Conservation (phyloP, 2,329 filamentous ascomycete species). For the Monosporascus ibericus region DNA sequence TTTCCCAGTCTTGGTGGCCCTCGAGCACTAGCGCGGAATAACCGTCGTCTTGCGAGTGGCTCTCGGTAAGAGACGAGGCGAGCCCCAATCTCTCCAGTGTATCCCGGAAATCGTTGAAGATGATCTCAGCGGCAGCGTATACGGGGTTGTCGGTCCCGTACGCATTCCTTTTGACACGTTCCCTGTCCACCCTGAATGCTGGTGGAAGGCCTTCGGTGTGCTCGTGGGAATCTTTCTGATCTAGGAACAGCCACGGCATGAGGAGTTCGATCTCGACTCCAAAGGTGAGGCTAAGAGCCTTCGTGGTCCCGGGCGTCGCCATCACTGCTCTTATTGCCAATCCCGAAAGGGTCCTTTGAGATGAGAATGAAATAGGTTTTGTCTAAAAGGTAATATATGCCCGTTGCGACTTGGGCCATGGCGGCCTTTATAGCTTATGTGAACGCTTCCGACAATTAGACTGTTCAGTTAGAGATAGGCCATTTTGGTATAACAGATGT, state of each 20-base stretch:
- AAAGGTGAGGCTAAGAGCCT: conserved; percentile 5
- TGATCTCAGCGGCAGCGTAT: background rate
- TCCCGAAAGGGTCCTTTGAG: background rate
- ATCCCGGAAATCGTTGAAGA: background rate
- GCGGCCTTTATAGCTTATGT: too few species aligned
- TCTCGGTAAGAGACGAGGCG: background rate
- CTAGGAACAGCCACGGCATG: conserved; percentile 1
- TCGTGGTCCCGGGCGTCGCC: too few species aligned
- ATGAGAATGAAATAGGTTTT: background rate
- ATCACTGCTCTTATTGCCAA: too few species aligned
- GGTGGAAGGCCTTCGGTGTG: conserved; percentile 2
- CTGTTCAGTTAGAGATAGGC: too few species aligned
- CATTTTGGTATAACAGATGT: too few species aligned
- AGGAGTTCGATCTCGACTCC: conserved; percentile 13
- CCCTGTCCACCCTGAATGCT: background rate
- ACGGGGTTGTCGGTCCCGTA: background rate
- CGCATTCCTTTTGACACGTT: too few species aligned
- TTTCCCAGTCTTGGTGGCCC: background rate
- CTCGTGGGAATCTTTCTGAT: background rate
- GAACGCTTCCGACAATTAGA: too few species aligned
- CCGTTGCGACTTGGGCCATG: too few species aligned
- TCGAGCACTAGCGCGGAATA: background rate
- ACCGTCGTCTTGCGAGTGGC: background rate
- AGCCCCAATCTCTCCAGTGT: background rate
- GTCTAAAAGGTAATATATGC: too few species aligned